Base-by-base conservation (phyloP, 371 early-diverging fungal genomes). In the Batkoa obscura region DNA sequence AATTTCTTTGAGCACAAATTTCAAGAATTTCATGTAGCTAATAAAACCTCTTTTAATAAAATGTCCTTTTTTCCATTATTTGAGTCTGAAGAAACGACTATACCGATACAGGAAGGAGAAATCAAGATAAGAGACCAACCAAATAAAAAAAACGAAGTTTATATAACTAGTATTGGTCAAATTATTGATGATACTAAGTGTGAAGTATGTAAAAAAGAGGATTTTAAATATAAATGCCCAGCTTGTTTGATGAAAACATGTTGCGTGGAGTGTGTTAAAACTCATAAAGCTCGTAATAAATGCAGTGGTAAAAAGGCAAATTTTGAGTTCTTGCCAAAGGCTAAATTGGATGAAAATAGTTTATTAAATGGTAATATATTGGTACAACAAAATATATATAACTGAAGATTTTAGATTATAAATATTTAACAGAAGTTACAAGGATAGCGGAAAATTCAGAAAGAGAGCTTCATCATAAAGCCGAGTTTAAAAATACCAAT, bases 391-490 rank as follows among this genome's bases (percentile, higher is more conserved):
- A 10, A 47, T 9, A 47, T 15, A 10, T 6, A 15, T 47, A 8
- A 23, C 23, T 23, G 23, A 23, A 23, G 23, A 23, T 23, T 23
- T 23, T 30, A 47, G 48, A 47, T 30, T 47, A 47, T n/a, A 12
- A 47, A 10, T 47, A 47, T 47, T n/a, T 47, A 30, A 15, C 9
- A 23, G 48, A 47, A 47, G 48, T 47, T 30, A 47, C 48, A 9
- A 15, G 48, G 15, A 32, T 47, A 32, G 48, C 48, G 6, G 48
- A 47, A 47, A 47, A 47, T 32, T 47, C 48, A n/a, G 48, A 47
- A 47, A 12, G 48, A 12, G 48, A 12, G 15, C 48, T 47, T 6
- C 15, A 47, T 9, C 15, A 8, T 12, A 15, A 9, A 10, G 30
- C 15, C 12, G n/a, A 15, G 30, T 23, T 6, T 30, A 47, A 9